Conservation (phyloP, 805 yeast genomes). For the Cyberlindnera mississippiensis region DNA sequence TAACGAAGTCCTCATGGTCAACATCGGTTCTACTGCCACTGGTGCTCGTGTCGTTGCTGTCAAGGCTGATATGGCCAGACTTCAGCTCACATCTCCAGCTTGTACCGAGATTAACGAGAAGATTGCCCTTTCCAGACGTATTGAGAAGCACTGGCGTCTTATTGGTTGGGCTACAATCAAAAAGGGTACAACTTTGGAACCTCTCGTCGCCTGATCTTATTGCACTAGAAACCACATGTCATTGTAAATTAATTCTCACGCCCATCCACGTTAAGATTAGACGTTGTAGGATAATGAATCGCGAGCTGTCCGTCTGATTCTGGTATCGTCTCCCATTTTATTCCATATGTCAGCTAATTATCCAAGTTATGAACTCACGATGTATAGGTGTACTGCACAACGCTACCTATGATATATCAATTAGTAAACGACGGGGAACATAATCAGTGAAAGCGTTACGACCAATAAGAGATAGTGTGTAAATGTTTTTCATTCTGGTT, state of each 20-base stretch:
- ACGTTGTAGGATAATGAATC: too few relatives aligned
- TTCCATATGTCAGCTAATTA: too few relatives aligned
- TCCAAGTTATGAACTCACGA: too few relatives aligned
- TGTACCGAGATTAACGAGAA: conserved; percentile 98
- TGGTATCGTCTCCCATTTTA: too few relatives aligned
- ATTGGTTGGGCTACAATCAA: conserved; percentile 99
- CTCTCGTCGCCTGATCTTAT: conserved; percentile 27
- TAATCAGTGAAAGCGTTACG: too few relatives aligned
- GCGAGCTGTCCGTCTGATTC: too few relatives aligned
- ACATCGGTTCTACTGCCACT: conserved; percentile 98
- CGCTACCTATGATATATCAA: too few relatives aligned
- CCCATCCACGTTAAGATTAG: neutral
- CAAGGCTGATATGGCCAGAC: conserved; percentile 98
- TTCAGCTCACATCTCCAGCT: conserved; percentile 94
- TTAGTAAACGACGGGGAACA: too few relatives aligned
- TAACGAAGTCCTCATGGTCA: conserved; percentile 97
- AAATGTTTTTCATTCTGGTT: too few relatives aligned
- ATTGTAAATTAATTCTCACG: neutral
- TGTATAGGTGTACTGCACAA: too few relatives aligned
- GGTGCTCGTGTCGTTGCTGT: conserved; percentile 99
- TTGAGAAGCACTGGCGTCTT: conserved; percentile 99
- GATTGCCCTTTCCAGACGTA: conserved; percentile 98
- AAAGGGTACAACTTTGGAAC: conserved; percentile 88
- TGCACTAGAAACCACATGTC: neutral
- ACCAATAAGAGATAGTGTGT: too few relatives aligned